Base-by-base conservation (phyloP, 106 monocot genomes). In the Gastrodia elata region DNA sequence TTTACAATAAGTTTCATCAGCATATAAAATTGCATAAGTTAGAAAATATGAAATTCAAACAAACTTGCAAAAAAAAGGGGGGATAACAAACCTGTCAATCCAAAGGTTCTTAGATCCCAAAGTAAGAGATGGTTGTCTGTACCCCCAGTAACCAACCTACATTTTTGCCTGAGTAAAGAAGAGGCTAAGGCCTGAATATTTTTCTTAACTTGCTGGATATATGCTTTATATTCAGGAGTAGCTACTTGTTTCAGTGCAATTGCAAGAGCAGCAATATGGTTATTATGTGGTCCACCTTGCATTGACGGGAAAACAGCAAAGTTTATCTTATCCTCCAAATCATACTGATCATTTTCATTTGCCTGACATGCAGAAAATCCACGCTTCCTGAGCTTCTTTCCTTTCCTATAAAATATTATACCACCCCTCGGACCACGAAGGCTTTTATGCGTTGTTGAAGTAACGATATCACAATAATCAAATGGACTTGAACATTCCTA, bases 251-350 rank as follows among this genome's bases (percentile, higher is more conserved):
- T 90, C 22, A 97, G 68, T 41, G 93, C 81, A 79, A 93, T 85
- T 25, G 97, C 97, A 68, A 97, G 77, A 22, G 97, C 97, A 36
- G 92, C 90, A 81, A 93, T 90, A 78, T 97, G 97, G 57, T 90
- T 97, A 84, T 93, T 93, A 78, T 97, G 97, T 49, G 97, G 90
- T 7, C 92, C 97, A 40, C 97, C 97, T 88, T 97, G 97, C 73
- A 93, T 55, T 56, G 97, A 84, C 40, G 97, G 97, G 61, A 97
- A 97, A 79, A 97, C 92, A 37, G 87, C 81, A 75, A 92, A 92
- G 59, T 97, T 97, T 71, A 97, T 91, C 49, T 83, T 83, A 39
- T 97, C 97, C 79, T 97, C 97, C 48, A 84, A 90, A 74, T 93
- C 96, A 80, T 90, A 97, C 16, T 75, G 57, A 64, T 93, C 86